Evolutionary conservation across 805 yeast genomes (phyloP).

Genomic region (Ogataea corticis): DNA sequence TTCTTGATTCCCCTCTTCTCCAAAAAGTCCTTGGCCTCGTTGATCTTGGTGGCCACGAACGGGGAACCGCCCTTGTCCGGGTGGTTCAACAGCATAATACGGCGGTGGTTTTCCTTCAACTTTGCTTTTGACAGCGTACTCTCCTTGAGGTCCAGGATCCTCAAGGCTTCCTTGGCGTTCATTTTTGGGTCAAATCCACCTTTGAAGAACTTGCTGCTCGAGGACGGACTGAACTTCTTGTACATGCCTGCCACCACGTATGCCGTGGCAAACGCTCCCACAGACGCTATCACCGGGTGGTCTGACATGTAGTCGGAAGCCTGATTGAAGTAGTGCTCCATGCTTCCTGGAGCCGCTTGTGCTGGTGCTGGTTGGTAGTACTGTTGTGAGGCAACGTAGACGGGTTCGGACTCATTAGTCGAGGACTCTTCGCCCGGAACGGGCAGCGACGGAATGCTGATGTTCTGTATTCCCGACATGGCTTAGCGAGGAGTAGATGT

Average conservation of each 20-base stretch:
- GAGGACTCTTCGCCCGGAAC: constrained; percentile 51
- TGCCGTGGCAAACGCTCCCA: constrained; percentile 65
- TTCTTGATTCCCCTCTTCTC: constrained; percentile 58
- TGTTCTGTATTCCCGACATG: constrained; percentile 35
- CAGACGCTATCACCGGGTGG: constrained; percentile 74
- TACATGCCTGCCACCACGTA: constrained; percentile 68
- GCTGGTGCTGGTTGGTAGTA: constrained; percentile 26
- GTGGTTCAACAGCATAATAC: constrained; percentile 84
- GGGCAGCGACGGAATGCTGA: constrained; percentile 57
- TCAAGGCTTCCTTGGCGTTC: constrained; percentile 86
- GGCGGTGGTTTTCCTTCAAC: constrained; percentile 77
- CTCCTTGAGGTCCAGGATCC: constrained; percentile 75
- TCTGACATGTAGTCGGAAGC: constrained; percentile 59
- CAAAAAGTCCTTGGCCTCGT: constrained; percentile 85
- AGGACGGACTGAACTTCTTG: constrained; percentile 66
- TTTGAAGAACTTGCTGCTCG: constrained; percentile 63
- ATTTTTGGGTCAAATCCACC: constrained; percentile 94
- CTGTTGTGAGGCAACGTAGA: constrained; percentile 17
- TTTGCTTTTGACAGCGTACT: constrained; percentile 59
- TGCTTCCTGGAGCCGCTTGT: constrained; percentile 36
- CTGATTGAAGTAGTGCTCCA: constrained; percentile 67
- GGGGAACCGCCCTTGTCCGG: constrained; percentile 96
- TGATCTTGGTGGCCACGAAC: constrained; percentile 84
- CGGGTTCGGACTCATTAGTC: constrained; percentile 16
- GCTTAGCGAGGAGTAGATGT: neutral